Evolutionary conservation across 1,284 basidiomycete genomes (phyloP), one percentile per base, ranked within the genome.

Genomic region (Dichomitus squalens): DNA sequence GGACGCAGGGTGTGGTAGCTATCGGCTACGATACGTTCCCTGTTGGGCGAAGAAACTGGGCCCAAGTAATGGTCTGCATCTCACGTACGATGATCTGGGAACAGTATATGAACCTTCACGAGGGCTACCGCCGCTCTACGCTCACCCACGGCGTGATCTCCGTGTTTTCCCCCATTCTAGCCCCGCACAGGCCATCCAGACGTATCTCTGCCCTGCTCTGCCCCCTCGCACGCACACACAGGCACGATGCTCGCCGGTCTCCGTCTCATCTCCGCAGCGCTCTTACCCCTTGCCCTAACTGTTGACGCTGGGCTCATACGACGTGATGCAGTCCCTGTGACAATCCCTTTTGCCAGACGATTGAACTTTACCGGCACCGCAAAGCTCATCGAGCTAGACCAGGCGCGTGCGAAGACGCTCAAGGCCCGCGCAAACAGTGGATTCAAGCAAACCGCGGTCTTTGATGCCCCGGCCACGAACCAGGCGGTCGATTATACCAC

Each of bases 401-500:
- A 60, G 29, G 64, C 68, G 1, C 58, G 66, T 18, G 64, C 64
- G 12, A 61, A 63, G 47, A 43, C 61, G 1, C 50, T 70, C 29
- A 43, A 53, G 47, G 23, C 23, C 2, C 52, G 60, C 34, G n/a
- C n/a, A n/a, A 16, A 25, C 6, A 33, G 33, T 11, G 25, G 20
- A 6, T 49, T 44, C 18, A 33, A 23, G 16, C 41, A 53, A 12
- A 44, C 18, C 38, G 60, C 60, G 3, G 48, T 64, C 18, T 52
- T 49, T 46, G 63, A 58, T 33, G 56, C 58, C 12, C 41, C 62
- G n/a, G 66, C 60, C 5, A 59, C 62, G 12, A 70, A 70, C 60
- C 57, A 63, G 51, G 59, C 54, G 41, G 62, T 66, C 4, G 64
- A 64, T 35, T 70, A 68, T 48, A 58, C 59, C 18, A 61, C 64